Conservation (phyloP, 306 rosid species). For the Prunus fruticosa region DNA sequence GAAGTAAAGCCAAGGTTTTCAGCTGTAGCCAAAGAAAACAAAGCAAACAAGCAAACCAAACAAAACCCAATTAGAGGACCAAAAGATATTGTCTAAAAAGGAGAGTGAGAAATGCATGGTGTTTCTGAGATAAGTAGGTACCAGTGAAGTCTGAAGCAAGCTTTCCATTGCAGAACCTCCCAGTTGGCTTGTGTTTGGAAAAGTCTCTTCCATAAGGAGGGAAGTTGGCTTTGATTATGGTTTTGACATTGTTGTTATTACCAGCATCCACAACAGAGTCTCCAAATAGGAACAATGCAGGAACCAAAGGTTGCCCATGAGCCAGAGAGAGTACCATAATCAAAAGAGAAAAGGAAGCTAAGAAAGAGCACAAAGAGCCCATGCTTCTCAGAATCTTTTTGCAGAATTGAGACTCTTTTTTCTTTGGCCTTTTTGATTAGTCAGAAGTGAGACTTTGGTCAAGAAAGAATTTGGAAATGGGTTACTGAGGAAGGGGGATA, state of each 20-base stretch:
- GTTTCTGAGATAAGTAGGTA: background rate
- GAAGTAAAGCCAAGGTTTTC: slow-evolving; percentile 37
- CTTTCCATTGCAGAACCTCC: slow-evolving; percentile 75
- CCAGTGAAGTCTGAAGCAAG: slow-evolving; percentile 63
- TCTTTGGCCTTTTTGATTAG: no score
- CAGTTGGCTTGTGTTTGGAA: slow-evolving; percentile 41
- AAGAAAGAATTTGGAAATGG: no score
- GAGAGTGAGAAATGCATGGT: background rate
- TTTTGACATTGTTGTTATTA: slow-evolving; percentile 45
- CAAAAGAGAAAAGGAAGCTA: slow-evolving; percentile 24
- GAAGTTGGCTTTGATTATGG: slow-evolving; percentile 52
- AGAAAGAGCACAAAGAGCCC: slow-evolving; percentile 29
- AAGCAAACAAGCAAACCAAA: background rate
- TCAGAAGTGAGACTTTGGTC: no score
- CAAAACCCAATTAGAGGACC: background rate
- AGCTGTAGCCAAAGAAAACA: slow-evolving; percentile 26
- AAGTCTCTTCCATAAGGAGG: slow-evolving; percentile 81
- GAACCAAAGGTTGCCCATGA: slow-evolving; percentile 58
- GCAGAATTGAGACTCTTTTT: background rate
- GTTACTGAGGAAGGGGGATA: background rate
- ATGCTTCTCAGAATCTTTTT: slow-evolving; percentile 21
- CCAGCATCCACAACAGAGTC: slow-evolving; percentile 72
- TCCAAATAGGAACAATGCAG: slow-evolving; percentile 74
- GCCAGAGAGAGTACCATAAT: slow-evolving; percentile 25
- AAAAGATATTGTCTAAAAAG: background rate